These are phyloP conservation scores for Xenoacremonium recifei DNA, from an alignment of 2,329 filamentous ascomycete genomes.

Conservation along the genomic window DNA sequence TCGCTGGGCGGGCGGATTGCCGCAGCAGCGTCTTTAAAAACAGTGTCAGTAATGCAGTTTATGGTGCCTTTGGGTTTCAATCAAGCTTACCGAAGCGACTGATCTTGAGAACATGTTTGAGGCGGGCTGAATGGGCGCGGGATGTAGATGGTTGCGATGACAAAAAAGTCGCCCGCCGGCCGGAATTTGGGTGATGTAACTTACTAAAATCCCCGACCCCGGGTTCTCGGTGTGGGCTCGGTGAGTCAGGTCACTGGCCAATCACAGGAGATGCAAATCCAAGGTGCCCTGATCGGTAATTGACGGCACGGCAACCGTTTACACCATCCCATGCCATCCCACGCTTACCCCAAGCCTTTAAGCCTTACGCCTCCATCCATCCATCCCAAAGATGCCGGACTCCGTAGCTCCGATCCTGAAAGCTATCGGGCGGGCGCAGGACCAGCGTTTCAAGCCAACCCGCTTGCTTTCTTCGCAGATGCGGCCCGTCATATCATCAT, in stretches of 20 bases:
- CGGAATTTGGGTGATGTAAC: conserved; percentile 24
- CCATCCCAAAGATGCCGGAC: too few species aligned
- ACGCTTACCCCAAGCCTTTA: neutral
- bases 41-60: conserved; percentile 8
- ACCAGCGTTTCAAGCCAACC: too few species aligned
- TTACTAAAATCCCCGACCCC: conserved; percentile 15
- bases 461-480: too few species aligned
- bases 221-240: conserved; percentile 15
- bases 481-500: neutral
- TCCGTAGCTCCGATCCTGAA: too few species aligned
- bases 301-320: neutral
- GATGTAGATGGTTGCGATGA: conserved; percentile 4
- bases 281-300: conserved; percentile 5
- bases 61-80: too few species aligned
- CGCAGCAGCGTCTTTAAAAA: conserved; percentile 32
- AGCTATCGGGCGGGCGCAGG: too few species aligned
- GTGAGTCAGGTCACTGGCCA: conserved; percentile 9
- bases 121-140: conserved; percentile 10
- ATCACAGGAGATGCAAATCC: conserved; percentile 10
- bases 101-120: conserved; percentile 27
- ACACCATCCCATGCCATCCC: neutral
- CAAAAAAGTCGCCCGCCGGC: conserved; percentile 6
- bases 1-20: conserved; percentile 37
- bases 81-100: conserved; percentile 23
- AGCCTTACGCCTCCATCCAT: too few species aligned